Evolutionary conservation across 2,329 filamentous ascomycete species (phyloP).

Genomic region (Pseudocercospora pini-densiflorae): DNA sequence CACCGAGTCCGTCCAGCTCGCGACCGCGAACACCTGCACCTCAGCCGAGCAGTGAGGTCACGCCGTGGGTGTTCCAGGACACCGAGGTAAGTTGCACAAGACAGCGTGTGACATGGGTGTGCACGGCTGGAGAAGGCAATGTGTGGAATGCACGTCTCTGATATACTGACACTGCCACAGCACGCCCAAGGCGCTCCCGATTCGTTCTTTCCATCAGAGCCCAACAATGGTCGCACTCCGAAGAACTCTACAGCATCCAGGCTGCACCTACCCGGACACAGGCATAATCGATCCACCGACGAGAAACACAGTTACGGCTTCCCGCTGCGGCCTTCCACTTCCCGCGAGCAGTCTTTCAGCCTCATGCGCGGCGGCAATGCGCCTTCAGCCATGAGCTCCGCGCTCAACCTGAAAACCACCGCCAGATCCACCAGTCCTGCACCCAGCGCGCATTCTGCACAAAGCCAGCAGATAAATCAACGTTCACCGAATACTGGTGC

Average conservation of each 20-base stretch:
- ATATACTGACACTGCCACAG: constrained; percentile 25
- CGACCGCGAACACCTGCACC: constrained; percentile 74
- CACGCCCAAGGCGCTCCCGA: constrained; percentile 34
- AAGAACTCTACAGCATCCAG: constrained; percentile 55
- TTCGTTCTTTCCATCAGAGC: constrained; percentile 35
- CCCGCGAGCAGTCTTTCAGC: constrained; percentile 72
- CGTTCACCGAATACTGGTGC: constrained; percentile 58
- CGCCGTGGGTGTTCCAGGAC: constrained; percentile 91
- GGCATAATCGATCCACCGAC: constrained; percentile 70
- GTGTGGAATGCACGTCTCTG: background rate
- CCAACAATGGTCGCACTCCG: constrained; percentile 36
- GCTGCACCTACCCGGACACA: constrained; percentile 68
- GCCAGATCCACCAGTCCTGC: constrained; percentile 80
- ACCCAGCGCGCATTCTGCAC: constrained; percentile 70
- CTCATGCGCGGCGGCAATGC: constrained; percentile 60
- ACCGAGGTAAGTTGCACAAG: constrained; percentile 33
- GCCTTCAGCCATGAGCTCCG: constrained; percentile 51
- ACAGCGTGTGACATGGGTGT: background rate
- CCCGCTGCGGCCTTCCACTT: constrained; percentile 71
- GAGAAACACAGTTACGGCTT: constrained; percentile 56
- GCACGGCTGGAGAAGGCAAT: background rate
- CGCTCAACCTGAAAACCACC: constrained; percentile 52
- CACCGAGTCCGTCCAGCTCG: constrained; percentile 75
- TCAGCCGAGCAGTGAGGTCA: constrained; percentile 74
- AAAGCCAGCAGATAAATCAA: constrained; percentile 55